Evolutionary conservation across 164 flowering plant genomes (phyloP).

Genomic region (Liquidambar formosana): DNA sequence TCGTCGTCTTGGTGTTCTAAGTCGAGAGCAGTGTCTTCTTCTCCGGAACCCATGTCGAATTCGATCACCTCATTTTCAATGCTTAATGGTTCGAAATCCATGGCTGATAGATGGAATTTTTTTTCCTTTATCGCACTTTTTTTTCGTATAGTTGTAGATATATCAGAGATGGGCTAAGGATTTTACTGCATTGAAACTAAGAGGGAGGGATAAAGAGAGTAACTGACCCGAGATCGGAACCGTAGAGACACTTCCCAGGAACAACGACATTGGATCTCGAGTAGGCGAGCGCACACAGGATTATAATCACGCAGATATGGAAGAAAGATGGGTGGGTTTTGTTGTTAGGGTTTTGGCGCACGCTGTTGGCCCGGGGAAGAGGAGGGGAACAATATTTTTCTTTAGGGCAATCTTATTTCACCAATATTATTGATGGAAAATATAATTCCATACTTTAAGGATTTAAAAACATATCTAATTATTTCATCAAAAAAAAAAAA

Average conservation of each 20-base stretch:
- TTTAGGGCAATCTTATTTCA: no score
- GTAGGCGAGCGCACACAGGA: not conserved
- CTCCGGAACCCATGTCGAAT: constrained; percentile 27
- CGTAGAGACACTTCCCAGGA: not conserved
- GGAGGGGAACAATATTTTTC: no score
- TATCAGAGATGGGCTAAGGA: not conserved
- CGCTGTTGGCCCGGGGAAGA: not conserved
- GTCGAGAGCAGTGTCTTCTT: constrained; percentile 24
- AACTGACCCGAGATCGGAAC: constrained; percentile 1
- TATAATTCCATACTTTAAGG: no score
- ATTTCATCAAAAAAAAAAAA: no score
- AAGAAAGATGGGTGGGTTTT: not conserved
- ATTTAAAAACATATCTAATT: no score
- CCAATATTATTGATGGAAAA: no score
- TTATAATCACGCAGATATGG: not conserved
- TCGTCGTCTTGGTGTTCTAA: constrained; percentile 18
- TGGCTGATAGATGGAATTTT: not conserved
- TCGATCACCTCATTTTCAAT: constrained; percentile 27
- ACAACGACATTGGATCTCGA: not conserved
- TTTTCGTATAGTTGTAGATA: no score
- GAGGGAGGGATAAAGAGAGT: constrained; percentile 2
- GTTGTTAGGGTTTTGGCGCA: not conserved
- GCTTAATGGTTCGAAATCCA: constrained; percentile 32
- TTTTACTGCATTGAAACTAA: not conserved
- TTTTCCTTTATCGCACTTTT: no score